These are phyloP conservation scores for Pichia cabralensis DNA, from an alignment of 805 yeast species.

Conservation along the genomic window DNA sequence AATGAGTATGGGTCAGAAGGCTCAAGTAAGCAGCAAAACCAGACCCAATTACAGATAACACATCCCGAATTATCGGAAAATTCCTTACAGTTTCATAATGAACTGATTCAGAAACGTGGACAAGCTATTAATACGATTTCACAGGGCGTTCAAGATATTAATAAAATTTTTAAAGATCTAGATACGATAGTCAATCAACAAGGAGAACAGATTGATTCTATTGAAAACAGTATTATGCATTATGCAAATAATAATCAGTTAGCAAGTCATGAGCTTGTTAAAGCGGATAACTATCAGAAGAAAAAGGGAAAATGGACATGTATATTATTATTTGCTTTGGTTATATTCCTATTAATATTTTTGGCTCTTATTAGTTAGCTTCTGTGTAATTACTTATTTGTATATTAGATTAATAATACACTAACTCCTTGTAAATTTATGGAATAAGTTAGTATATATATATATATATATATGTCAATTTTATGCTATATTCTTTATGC, in stretches of 20 bases:
- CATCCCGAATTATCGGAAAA: conserved; percentile 29
- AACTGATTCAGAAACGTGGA: conserved; percentile 63
- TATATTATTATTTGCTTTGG: conserved; percentile 47
- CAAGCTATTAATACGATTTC: conserved; percentile 63
- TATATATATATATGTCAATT: too few species aligned
- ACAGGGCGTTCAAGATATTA: conserved; percentile 74
- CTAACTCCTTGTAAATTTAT: too few species aligned
- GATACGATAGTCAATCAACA: conserved; percentile 74
- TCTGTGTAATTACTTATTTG: too few species aligned
- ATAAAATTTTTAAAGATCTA: conserved; percentile 73
- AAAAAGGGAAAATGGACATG: conserved; percentile 66
- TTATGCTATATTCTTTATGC: too few species aligned
- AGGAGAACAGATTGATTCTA: conserved; percentile 73
- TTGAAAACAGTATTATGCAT: conserved; percentile 67
- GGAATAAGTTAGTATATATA: too few species aligned
- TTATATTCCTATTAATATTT: conserved; percentile 49
- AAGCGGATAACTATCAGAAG: conserved; percentile 70
- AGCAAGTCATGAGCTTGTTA: conserved; percentile 60
- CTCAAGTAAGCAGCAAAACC: conserved; percentile 10
- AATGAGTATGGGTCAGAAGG: too few species aligned
- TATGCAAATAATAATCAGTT: conserved; percentile 54
- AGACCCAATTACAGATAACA: conserved; percentile 18
- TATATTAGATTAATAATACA: too few species aligned
- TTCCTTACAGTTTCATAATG: conserved; percentile 52
- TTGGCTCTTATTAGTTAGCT: conserved; percentile 41